Conservation (phyloP, 495 filamentous ascomycete genomes). For the Pseudoneurospora amorphoporcata region DNA sequence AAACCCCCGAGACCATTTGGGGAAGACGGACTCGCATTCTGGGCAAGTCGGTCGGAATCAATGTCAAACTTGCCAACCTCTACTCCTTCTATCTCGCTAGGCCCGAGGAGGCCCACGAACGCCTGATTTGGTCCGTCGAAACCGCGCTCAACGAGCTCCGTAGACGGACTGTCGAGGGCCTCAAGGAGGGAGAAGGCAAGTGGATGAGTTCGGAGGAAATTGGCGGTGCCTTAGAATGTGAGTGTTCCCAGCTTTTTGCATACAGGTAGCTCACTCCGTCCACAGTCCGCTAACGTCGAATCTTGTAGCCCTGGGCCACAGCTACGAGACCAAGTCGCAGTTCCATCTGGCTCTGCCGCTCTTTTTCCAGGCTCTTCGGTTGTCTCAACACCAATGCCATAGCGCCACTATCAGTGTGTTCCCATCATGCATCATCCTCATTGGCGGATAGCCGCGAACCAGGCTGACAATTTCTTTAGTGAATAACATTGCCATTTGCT, state of each 20-base stretch:
- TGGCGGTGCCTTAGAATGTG: slow-evolving; percentile 60
- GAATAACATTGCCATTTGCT: slow-evolving; percentile 60
- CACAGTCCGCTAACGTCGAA: slow-evolving; percentile 10
- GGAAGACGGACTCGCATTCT: slow-evolving; percentile 59
- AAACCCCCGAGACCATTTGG: slow-evolving; percentile 37
- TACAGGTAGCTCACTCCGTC: neutral
- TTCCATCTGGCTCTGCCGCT: slow-evolving; percentile 78
- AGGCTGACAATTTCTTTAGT: slow-evolving; percentile 28
- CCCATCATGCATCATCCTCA: neutral
- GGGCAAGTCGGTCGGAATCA: slow-evolving; percentile 59
- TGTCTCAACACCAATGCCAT: slow-evolving; percentile 57
- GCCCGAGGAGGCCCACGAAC: slow-evolving; percentile 55
- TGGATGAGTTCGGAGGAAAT: slow-evolving; percentile 68
- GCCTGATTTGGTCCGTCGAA: slow-evolving; percentile 74
- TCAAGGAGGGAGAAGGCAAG: slow-evolving; percentile 52
- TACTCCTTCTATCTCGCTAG: slow-evolving; percentile 51
- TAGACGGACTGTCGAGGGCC: slow-evolving; percentile 51
- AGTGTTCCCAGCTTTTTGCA: slow-evolving; percentile 8
- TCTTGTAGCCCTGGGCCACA: slow-evolving; percentile 52
- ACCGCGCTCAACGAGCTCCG: slow-evolving; percentile 63
- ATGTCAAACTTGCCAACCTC: slow-evolving; percentile 72
- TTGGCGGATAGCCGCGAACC: neutral
- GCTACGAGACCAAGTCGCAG: slow-evolving; percentile 57
- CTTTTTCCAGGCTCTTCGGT: slow-evolving; percentile 68
- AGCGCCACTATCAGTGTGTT: slow-evolving; percentile 60